These are phyloP conservation scores for Fallopia convolvulus DNA, from an alignment of 148 eudicot genomes.

Conservation along the genomic window DNA sequence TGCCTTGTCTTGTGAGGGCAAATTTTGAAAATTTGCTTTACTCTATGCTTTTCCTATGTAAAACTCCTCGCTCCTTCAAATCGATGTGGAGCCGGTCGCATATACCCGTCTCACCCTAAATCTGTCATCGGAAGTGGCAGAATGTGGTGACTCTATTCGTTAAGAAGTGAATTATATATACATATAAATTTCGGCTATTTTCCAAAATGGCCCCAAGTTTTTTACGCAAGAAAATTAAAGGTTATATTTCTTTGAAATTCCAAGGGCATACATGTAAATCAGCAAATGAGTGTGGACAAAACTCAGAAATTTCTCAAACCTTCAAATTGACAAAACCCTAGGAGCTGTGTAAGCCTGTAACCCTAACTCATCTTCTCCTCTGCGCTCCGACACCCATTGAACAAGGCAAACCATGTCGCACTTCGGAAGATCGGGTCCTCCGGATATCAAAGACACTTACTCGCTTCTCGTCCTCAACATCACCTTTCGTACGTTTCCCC, in stretches of 20 bases:
- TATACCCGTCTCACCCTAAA: too few relatives aligned
- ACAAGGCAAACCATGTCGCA: slow-evolving; percentile 42
- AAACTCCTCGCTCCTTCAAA: too few relatives aligned
- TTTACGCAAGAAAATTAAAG: too few relatives aligned
- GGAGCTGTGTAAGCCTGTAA: neutral
- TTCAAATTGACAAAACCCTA: neutral
- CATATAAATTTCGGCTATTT: too few relatives aligned
- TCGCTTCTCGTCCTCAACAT: slow-evolving; percentile 84
- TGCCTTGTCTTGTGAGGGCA: too few relatives aligned
- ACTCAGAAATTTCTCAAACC: neutral
- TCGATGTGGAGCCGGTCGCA: too few relatives aligned
- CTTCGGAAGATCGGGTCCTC: slow-evolving; percentile 73
- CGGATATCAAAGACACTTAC: slow-evolving; percentile 65
- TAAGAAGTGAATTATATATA: too few relatives aligned
- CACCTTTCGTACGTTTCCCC: slow-evolving; percentile 42
- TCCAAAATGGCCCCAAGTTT: too few relatives aligned
- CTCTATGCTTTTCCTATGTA: too few relatives aligned
- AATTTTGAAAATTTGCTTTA: too few relatives aligned
- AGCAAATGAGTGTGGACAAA: neutral
- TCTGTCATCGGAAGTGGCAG: too few relatives aligned
- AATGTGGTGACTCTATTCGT: too few relatives aligned
- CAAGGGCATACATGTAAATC: neutral
- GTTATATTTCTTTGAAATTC: neutral
- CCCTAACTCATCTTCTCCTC: neutral
- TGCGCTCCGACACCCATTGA: neutral